phyloP scores from a whole-genome alignment of 768 basidiomycete genomes.

The Termitomyces sp. region DNA sequence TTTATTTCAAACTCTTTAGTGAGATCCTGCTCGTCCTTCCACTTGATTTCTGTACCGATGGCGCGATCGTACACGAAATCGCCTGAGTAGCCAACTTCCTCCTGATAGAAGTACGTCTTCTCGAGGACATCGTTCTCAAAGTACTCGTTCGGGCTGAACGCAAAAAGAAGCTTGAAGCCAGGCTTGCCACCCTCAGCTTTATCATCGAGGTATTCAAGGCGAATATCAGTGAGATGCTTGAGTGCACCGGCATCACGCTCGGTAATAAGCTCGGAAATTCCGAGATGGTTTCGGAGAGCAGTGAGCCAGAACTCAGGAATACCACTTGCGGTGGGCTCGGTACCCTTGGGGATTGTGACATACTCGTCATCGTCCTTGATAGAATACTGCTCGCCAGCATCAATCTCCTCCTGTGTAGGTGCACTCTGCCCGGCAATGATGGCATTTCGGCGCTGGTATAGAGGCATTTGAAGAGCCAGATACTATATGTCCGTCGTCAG shows the following conservation, averaged over 20 bases:
- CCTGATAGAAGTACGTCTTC: constrained; percentile 93
- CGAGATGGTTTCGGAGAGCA: constrained; percentile 87
- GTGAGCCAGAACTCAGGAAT: constrained; percentile 99
- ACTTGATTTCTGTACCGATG: constrained; percentile 89
- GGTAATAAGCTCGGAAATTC: constrained; percentile 82
- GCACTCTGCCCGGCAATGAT: constrained; percentile 76
- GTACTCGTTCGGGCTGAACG: constrained; percentile 78
- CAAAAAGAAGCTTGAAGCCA: constrained; percentile 90
- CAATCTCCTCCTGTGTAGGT: constrained; percentile 78
- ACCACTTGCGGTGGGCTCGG: constrained; percentile 34
- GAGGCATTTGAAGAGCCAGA: constrained; percentile 68
- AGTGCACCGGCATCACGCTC: constrained; percentile 88
- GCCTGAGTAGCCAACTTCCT: constrained; percentile 91
- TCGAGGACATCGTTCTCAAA: constrained; percentile 80
- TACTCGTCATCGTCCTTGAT: constrained; percentile 74
- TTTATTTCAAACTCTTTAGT: constrained; percentile 98
- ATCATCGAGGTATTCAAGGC: constrained; percentile 65
- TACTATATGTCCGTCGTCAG: constrained; percentile 38
- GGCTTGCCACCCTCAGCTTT: constrained; percentile 53
- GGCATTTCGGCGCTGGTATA: constrained; percentile 80
- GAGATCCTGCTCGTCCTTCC: constrained; percentile 98
- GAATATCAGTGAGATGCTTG: constrained; percentile 75
- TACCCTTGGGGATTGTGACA: constrained; percentile 51
- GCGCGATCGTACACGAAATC: constrained; percentile 97
- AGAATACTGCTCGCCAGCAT: constrained; percentile 68